These are phyloP conservation scores for Moringa oleifera DNA, from an alignment of 345 rosid species.

Conservation along the genomic window DNA sequence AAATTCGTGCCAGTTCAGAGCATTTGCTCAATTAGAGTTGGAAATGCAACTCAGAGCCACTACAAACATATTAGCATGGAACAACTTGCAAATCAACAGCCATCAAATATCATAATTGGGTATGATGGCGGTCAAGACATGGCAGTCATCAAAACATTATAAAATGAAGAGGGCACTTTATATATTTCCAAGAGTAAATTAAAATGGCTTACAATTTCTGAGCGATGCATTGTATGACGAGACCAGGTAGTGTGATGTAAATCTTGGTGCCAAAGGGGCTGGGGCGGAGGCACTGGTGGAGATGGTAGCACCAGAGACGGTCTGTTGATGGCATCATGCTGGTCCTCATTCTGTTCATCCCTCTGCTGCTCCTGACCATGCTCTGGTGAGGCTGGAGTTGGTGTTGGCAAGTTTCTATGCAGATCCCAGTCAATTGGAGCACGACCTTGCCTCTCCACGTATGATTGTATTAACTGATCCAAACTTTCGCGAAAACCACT, in stretches of 20 bases:
- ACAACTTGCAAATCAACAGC: no score
- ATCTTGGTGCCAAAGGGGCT: slow-evolving; percentile 93
- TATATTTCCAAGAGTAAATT: slow-evolving; percentile 3
- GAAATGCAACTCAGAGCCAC: no score
- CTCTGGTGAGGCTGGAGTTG: slow-evolving; percentile 57
- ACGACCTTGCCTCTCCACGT: slow-evolving; percentile 87
- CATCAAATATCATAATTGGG: no score
- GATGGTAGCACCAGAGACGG: slow-evolving; percentile 64
- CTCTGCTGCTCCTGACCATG: slow-evolving; percentile 59
- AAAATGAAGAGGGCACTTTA: no score
- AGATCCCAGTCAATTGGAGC: slow-evolving; percentile 93
- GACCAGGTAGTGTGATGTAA: slow-evolving; percentile 82
- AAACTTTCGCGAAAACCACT: slow-evolving; percentile 99
- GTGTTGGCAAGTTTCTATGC: slow-evolving; percentile 63
- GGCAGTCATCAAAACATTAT: no score
- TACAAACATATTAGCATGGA: no score
- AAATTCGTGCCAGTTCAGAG: no score
- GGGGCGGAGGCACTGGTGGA: slow-evolving; percentile 91
- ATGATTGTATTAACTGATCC: slow-evolving; percentile 92
- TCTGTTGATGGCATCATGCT: slow-evolving; percentile 40
- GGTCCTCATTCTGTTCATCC: slow-evolving; percentile 56
- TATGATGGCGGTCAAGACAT: no score
- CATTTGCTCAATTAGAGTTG: no score
- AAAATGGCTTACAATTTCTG: slow-evolving; percentile 72
- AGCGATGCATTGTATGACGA: slow-evolving; percentile 82